These are phyloP conservation scores for Kurtzmaniella quercitrusa DNA, from an alignment of 1,139 yeast genomes.

Conservation along the genomic window DNA sequence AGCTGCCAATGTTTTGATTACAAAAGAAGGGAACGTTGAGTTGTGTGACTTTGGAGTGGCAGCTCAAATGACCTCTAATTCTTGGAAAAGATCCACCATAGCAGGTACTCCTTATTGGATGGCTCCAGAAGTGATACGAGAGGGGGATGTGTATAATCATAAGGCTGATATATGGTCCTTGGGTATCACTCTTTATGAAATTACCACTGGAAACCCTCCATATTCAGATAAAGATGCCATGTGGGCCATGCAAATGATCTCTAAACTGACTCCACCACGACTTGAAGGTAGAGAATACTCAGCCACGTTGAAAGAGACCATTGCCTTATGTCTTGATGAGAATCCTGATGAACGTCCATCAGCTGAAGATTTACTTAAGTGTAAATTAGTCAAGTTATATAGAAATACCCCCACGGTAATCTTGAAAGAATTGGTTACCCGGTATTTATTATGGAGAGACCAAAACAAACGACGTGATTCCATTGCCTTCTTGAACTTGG, in stretches of 20 bases:
- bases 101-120: constrained; percentile 99
- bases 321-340: constrained; percentile 90
- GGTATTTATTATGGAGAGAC: constrained; percentile 81
- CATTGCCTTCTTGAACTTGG: constrained; percentile 30
- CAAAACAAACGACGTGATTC: constrained; percentile 48
- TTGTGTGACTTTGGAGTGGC: constrained; percentile 98
- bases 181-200: constrained; percentile 91
- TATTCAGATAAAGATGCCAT: constrained; percentile 92
- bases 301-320: constrained; percentile 71
- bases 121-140: constrained; percentile 98
- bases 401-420: constrained; percentile 55
- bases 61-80: constrained; percentile 79
- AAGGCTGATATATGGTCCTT: constrained; percentile 93
- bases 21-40: constrained; percentile 85
- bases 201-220: constrained; percentile 97
- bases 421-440: constrained; percentile 71
- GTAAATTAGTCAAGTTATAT: constrained; percentile 65
- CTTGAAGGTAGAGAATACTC: constrained; percentile 88
- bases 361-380: constrained; percentile 78
- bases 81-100: constrained; percentile 83
- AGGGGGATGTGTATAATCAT: constrained; percentile 80
- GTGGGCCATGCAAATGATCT: constrained; percentile 91
- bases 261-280: constrained; percentile 91
- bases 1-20: constrained; percentile 89
- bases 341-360: constrained; percentile 83